Evolutionary conservation across 2,329 filamentous ascomycete species (phyloP).

Genomic region (Tolypocladium capitatum): DNA sequence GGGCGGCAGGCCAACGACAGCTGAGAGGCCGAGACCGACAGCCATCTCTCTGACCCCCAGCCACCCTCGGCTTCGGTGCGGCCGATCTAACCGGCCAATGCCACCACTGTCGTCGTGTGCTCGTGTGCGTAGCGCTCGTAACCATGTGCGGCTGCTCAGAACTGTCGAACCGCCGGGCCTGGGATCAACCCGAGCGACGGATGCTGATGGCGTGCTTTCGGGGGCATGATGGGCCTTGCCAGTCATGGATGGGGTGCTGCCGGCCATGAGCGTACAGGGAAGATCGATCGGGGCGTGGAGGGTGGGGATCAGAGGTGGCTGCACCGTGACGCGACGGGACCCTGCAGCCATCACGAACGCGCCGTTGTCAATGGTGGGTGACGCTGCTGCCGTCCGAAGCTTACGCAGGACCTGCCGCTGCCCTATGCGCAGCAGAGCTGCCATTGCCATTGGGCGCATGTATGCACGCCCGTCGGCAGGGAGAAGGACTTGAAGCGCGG

Average conservation of each 20-base stretch:
- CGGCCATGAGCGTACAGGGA: background rate
- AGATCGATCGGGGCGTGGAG: background rate
- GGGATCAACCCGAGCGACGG: background rate
- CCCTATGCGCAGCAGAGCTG: background rate
- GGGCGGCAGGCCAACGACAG: background rate
- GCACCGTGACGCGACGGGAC: background rate
- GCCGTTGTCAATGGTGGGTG: background rate
- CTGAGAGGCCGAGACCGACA: background rate
- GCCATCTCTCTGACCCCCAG: background rate
- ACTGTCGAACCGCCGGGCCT: too few species aligned
- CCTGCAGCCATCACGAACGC: background rate
- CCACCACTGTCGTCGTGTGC: too few species aligned
- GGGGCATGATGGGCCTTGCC: background rate
- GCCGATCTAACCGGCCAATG: too few species aligned
- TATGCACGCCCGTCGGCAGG: background rate
- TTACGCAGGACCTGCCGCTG: background rate
- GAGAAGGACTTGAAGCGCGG: background rate
- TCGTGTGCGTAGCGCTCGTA: too few species aligned
- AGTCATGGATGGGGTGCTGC: background rate
- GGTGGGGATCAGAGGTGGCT: background rate
- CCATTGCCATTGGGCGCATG: background rate
- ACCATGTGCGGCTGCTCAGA: background rate
- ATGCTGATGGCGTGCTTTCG: background rate
- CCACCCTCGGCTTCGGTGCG: too few species aligned
- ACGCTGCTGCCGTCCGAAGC: background rate